Conservation (phyloP, 345 rosid genomes). For the Pistacia integerrima region DNA sequence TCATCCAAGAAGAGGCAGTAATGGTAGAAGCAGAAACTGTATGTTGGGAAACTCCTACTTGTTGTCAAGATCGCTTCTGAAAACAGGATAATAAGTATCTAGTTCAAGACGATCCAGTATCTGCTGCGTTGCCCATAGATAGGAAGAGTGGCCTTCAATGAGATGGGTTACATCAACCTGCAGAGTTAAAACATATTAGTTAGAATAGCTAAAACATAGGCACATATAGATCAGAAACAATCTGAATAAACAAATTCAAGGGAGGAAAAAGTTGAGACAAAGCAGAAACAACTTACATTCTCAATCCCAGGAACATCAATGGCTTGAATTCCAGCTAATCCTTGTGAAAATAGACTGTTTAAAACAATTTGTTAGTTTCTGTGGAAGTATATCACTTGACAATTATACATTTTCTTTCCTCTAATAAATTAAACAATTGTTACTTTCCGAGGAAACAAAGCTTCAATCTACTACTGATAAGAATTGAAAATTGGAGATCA, state of each 20-base stretch:
- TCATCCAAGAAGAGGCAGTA: not conserved
- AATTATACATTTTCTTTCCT: not conserved
- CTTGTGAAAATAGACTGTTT: slow-evolving; percentile 82
- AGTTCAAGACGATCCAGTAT: slow-evolving; percentile 80
- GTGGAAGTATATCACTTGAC: not conserved
- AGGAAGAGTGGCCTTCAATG: slow-evolving; percentile 90
- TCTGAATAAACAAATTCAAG: not conserved
- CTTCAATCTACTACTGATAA: not conserved
- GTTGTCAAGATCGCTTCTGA: slow-evolving; percentile 31
- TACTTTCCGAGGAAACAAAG: not conserved
- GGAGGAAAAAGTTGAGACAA: not conserved
- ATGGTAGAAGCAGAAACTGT: not conserved
- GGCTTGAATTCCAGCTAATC: slow-evolving; percentile 95
- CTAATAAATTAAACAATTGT: not conserved
- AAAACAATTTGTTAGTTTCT: slow-evolving; percentile 15
- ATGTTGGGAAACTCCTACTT: slow-evolving; percentile 6
- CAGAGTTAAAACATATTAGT: slow-evolving; percentile 2
- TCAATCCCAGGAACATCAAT: slow-evolving; percentile 72
- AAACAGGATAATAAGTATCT: slow-evolving; percentile 79
- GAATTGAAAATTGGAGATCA: not conserved
- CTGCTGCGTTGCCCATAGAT: slow-evolving; percentile 76
- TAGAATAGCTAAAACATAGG: not conserved
- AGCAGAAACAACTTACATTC: slow-evolving; percentile 57
- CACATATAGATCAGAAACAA: not conserved
- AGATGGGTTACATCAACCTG: slow-evolving; percentile 81